Evolutionary conservation across 148 eudicot species (phyloP).

Genomic region (Camellia japonica): DNA sequence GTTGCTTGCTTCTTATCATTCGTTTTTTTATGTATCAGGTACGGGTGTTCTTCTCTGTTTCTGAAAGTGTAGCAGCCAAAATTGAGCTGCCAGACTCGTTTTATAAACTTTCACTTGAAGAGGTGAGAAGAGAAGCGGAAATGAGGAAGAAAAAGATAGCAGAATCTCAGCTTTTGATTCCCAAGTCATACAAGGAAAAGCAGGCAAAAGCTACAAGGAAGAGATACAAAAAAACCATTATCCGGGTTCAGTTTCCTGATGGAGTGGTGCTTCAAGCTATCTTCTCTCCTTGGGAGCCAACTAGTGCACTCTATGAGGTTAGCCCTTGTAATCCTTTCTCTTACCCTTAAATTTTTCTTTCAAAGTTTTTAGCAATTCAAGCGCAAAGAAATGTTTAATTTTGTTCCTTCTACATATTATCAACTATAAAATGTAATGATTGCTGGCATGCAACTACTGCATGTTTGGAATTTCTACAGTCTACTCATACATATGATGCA

Average conservation of each 20-base stretch:
- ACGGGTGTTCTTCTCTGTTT: conserved; percentile 78
- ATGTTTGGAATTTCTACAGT: background rate
- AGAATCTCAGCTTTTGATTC: conserved; percentile 84
- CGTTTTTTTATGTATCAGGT: conserved; percentile 26
- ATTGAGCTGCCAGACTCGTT: conserved; percentile 91
- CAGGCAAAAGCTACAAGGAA: conserved; percentile 82
- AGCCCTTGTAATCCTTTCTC: background rate
- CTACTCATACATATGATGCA: background rate
- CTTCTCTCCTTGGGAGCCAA: conserved; percentile 72
- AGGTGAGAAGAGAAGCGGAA: conserved; percentile 84
- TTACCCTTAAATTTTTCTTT: background rate
- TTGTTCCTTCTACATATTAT: background rate
- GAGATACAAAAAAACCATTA: conserved; percentile 57
- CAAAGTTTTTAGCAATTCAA: background rate
- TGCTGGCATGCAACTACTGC: background rate
- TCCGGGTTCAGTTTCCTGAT: conserved; percentile 91
- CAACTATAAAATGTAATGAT: background rate
- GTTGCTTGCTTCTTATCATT: background rate
- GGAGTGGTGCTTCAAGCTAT: conserved; percentile 95
- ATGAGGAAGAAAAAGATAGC: conserved; percentile 70
- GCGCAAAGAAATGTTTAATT: background rate
- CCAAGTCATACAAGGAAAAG: conserved; percentile 84
- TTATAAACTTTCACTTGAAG: conserved; percentile 66
- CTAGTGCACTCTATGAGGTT: conserved; percentile 73
- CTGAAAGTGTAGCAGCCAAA: conserved; percentile 78